These are phyloP conservation scores for Ascobolus immersus DNA, from an alignment of 495 filamentous ascomycete genomes.

Conservation along the genomic window DNA sequence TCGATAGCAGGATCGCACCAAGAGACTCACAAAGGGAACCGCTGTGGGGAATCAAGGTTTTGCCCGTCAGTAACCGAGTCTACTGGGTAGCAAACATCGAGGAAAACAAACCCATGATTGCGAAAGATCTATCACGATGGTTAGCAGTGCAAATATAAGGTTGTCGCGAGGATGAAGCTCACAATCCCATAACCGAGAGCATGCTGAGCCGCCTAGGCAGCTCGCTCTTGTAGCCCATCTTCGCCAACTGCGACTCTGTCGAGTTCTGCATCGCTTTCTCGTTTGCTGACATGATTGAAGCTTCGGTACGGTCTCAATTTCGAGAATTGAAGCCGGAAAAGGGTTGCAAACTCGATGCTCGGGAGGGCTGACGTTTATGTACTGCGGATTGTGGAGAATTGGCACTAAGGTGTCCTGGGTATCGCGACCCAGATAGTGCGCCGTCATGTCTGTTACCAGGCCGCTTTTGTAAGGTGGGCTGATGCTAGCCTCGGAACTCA, in stretches of 20 bases:
- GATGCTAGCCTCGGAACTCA: too few species aligned
- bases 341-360: too few species aligned
- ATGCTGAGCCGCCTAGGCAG: conserved; percentile 36
- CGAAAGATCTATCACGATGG: conserved; percentile 10
- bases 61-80: not conserved
- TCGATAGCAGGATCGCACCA: conserved; percentile 8
- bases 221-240: conserved; percentile 39
- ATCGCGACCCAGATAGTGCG: too few species aligned
- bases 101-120: conserved; percentile 16
- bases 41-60: conserved; percentile 3
- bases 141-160: not conserved
- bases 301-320: too few species aligned
- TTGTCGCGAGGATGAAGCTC: conserved; percentile 12
- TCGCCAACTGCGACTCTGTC: conserved; percentile 33
- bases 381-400: too few species aligned
- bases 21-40: conserved; percentile 13
- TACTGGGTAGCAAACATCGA: not conserved
- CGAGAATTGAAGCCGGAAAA: too few species aligned
- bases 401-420: too few species aligned
- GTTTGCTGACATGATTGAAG: too few species aligned
- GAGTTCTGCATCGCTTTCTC: too few species aligned
- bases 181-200: conserved; percentile 37
- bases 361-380: too few species aligned
- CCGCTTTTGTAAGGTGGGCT: too few species aligned
- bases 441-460: too few species aligned